Evolutionary conservation across 176 grass and related monocot species (phyloP).

Genomic region (Secale cereale): DNA sequence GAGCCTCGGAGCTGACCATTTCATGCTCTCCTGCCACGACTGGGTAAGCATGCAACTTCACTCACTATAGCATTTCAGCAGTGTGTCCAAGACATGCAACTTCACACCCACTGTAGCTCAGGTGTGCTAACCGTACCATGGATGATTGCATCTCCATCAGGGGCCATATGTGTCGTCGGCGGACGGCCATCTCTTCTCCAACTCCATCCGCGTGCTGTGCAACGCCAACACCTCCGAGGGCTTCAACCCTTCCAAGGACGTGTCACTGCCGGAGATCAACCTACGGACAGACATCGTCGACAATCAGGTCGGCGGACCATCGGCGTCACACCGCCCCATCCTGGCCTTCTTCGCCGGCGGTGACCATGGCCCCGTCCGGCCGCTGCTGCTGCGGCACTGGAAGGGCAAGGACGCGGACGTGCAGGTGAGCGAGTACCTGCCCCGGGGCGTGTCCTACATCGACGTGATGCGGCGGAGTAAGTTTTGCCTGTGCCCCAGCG

Average conservation of each 20-base stretch:
- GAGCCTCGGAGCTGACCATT: conserved; percentile 74
- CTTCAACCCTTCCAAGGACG: conserved; percentile 69
- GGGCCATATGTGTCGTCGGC: conserved; percentile 64
- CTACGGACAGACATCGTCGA: conserved; percentile 40
- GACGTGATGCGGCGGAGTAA: conserved; percentile 74
- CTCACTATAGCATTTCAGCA: background rate
- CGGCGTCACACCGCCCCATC: conserved; percentile 55
- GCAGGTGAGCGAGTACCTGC: conserved; percentile 75
- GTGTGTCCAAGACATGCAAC: background rate
- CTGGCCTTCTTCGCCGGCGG: conserved; percentile 89
- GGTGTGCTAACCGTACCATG: background rate
- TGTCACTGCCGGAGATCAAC: conserved; percentile 75
- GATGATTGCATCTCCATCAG: conserved; percentile 31
- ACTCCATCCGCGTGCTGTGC: conserved; percentile 79
- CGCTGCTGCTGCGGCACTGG: conserved; percentile 56
- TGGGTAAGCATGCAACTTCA: conserved; percentile 48
- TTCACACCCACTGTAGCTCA: background rate
- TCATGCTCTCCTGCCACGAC: conserved; percentile 97
- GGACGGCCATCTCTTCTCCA: conserved; percentile 36
- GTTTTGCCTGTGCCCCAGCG: conserved; percentile 84
- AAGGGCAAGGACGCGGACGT: conserved; percentile 44
- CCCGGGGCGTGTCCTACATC: conserved; percentile 55
- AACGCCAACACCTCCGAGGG: conserved; percentile 95
- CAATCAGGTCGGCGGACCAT: conserved; percentile 56
- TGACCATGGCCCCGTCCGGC: conserved; percentile 70